Conservation (phyloP, 2,329 filamentous ascomycete species). For the Colletotrichum sp. region DNA sequence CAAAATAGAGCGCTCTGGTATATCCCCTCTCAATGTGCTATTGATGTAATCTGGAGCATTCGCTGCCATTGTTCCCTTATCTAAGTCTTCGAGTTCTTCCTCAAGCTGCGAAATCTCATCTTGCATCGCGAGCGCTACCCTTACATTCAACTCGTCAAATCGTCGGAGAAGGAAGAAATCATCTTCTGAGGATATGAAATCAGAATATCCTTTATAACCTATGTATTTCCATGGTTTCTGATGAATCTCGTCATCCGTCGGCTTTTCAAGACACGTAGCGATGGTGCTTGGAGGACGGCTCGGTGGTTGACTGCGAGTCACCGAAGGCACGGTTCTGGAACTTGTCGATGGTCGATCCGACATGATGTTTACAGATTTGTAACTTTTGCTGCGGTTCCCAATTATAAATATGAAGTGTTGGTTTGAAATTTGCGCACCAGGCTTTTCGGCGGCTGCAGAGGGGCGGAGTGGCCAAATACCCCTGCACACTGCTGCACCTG, state of each 20-base stretch:
- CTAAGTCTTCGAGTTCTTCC: neutral
- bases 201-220: neutral
- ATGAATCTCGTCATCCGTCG: neutral
- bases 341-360: neutral
- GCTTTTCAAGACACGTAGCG: neutral
- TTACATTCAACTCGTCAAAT: neutral
- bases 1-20: neutral
- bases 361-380: neutral
- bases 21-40: neutral
- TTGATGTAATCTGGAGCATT: neutral
- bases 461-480: neutral
- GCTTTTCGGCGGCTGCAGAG: neutral
- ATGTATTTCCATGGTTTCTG: neutral
- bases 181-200: neutral
- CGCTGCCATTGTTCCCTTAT: neutral
- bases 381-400: accelerated
- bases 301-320: neutral
- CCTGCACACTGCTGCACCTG: neutral
- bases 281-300: neutral
- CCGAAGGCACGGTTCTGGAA: neutral
- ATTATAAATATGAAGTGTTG: accelerated
- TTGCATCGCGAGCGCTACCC: neutral
- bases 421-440: neutral
- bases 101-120: neutral
- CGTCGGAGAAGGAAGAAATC: neutral